These are phyloP conservation scores for Ustilago hordei DNA, from an alignment of 1,284 basidiomycete genomes.

Conservation along the genomic window DNA sequence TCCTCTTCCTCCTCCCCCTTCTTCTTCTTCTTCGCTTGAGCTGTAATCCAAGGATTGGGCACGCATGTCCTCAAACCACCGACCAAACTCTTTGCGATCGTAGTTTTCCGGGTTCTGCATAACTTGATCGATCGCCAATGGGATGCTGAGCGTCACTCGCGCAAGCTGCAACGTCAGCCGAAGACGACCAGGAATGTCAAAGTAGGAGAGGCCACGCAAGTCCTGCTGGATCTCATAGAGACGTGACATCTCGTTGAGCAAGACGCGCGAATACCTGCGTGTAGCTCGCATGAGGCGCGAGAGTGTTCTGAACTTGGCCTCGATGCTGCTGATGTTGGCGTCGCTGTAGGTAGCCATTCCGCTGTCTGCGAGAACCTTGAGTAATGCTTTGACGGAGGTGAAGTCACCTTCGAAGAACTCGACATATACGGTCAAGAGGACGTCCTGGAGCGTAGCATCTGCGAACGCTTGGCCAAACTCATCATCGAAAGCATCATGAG, in stretches of 20 bases:
- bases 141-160: slow-evolving; percentile 81
- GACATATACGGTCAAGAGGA: slow-evolving; percentile 79
- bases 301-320: slow-evolving; percentile 68
- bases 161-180: slow-evolving; percentile 82
- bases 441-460: slow-evolving; percentile 74
- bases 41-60: slow-evolving; percentile 34
- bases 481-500: slow-evolving; percentile 49
- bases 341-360: slow-evolving; percentile 60
- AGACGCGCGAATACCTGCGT: slow-evolving; percentile 79
- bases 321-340: slow-evolving; percentile 69
- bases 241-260: slow-evolving; percentile 79
- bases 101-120: slow-evolving; percentile 70
- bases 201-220: slow-evolving; percentile 79
- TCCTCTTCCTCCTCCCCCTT: neutral
- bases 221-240: slow-evolving; percentile 82
- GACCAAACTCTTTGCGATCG: slow-evolving; percentile 41
- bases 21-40: slow-evolving; percentile 33
- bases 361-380: slow-evolving; percentile 71
- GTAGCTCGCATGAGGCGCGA: slow-evolving; percentile 73
- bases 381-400: slow-evolving; percentile 69
- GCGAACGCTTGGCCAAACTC: slow-evolving; percentile 52
- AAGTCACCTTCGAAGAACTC: slow-evolving; percentile 86
- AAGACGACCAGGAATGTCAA: slow-evolving; percentile 81
- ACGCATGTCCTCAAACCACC: slow-evolving; percentile 47
- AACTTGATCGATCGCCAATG: slow-evolving; percentile 80